Evolutionary conservation across 106 monocot genomes (phyloP), one percentile per base, ranked within the genome.

Genomic region (Phalaenopsis equestris): DNA sequence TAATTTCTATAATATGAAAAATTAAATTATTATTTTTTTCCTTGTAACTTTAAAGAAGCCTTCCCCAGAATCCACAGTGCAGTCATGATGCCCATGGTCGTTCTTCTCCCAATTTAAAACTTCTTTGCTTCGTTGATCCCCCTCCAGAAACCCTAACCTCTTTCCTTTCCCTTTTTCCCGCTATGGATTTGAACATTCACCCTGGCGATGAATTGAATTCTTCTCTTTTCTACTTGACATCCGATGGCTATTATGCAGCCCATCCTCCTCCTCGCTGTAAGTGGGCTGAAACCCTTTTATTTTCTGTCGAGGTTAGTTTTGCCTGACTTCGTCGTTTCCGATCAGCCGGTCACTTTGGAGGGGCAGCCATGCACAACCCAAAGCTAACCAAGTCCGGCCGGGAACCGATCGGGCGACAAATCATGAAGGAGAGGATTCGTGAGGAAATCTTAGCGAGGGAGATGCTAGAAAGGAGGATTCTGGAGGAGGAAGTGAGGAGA

Each of bases 401-500:
- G 41, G 18, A 19, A 21, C 43, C 24, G 19, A 74, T 74, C 2
- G 43, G 19, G 75, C 79, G 77, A 58, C 73, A 72, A 41, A 85
- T 78, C 46, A 42, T 81, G 80, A 85, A 82, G 57, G 78, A 82
- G 82, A 70, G 82, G 41, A 85, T 85, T 23, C 81, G 85, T 36
- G 82, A 85, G 56, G 85, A 85, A 67, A 78, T 82, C 47, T 1
- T 85, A 49, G 57, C 67, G 41, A 77, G 77, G 37, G 72, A 78
- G 76, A 70, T 70, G 11, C 23, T 41, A 21, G 41, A 43, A 17
- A 85, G 81, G 72, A 81, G 67, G 85, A 55, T 81, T 55, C 23
- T 85, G 39, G 81, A 81, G 56, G 81, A 84, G 77, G 85, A 85
- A 19, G 85, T 85, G 55, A 80, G 85, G 55, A 56, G 68, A 58